These are phyloP conservation scores for Apiospora aurea DNA, from an alignment of 2,329 filamentous ascomycete genomes.

Conservation along the genomic window DNA sequence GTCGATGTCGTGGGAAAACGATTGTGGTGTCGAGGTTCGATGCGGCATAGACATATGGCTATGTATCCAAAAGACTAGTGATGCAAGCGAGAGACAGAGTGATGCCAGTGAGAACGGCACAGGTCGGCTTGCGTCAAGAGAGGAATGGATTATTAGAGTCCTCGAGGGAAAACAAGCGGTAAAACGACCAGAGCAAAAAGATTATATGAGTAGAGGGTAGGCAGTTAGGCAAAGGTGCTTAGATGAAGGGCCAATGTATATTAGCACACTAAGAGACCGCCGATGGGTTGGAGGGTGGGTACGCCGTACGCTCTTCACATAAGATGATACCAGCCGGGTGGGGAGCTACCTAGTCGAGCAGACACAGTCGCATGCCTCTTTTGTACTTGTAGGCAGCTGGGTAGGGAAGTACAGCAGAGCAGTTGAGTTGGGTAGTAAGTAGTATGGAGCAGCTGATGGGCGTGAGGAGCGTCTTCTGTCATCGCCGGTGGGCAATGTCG, in stretches of 20 bases:
- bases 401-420: neutral
- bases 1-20: slow-evolving; percentile 15
- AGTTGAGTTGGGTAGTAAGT: slow-evolving; percentile 10
- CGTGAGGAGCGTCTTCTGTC: slow-evolving; percentile 18
- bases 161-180: slow-evolving; percentile 16
- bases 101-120: slow-evolving; percentile 13
- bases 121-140: slow-evolving; percentile 20
- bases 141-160: slow-evolving; percentile 1
- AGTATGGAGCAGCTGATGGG: slow-evolving; percentile 12
- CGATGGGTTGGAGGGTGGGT: slow-evolving; percentile 11
- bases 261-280: slow-evolving; percentile 14
- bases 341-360: slow-evolving; percentile 17
- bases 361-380: neutral
- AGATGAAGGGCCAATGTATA: slow-evolving; percentile 22
- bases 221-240: slow-evolving; percentile 15
- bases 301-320: slow-evolving; percentile 21
- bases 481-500: slow-evolving; percentile 2
- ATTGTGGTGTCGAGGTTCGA: slow-evolving; percentile 19
- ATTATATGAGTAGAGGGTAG: slow-evolving; percentile 22
- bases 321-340: slow-evolving; percentile 18
- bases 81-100: slow-evolving; percentile 22
- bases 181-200: slow-evolving; percentile 13
- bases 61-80: slow-evolving; percentile 16
- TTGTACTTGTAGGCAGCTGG: neutral
- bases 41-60: slow-evolving; percentile 19